Conservation (phyloP, 768 basidiomycete species). For the Kwoniella sp. region DNA sequence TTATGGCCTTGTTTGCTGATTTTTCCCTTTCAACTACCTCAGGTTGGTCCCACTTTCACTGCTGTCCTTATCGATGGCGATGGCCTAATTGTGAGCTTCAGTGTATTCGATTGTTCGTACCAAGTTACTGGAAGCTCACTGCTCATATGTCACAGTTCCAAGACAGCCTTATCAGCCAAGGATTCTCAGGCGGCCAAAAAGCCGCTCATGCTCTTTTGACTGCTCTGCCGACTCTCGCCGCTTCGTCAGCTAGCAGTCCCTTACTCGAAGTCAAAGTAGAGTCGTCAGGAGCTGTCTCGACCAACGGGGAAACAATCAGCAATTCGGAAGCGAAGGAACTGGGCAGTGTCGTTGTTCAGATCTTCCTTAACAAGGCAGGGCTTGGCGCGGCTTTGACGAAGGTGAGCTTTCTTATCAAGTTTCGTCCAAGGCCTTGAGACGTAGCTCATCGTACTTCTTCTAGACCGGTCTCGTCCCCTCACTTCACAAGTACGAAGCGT, state of each 20-base stretch:
- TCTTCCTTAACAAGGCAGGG: slow-evolving; percentile 47
- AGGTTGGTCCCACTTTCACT: slow-evolving; percentile 24
- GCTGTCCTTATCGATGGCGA: slow-evolving; percentile 47
- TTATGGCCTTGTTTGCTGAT: not conserved
- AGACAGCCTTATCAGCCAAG: slow-evolving; percentile 29
- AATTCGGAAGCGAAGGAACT: not conserved
- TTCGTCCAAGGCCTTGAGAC: not conserved
- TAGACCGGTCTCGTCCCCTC: slow-evolving; percentile 36
- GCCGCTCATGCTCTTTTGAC: slow-evolving; percentile 46
- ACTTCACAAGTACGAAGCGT: slow-evolving; percentile 34
- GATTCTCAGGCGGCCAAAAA: slow-evolving; percentile 41
- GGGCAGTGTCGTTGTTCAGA: slow-evolving; percentile 37
- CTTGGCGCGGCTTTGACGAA: slow-evolving; percentile 39
- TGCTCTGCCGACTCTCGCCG: slow-evolving; percentile 28
- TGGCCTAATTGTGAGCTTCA: slow-evolving; percentile 45
- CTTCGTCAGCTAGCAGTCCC: slow-evolving; percentile 2
- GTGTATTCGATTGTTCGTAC: too few species aligned
- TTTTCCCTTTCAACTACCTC: not conserved
- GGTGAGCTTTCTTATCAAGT: slow-evolving; percentile 19
- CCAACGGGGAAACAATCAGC: not conserved
- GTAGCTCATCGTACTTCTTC: not conserved
- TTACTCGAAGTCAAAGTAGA: slow-evolving; percentile 24
- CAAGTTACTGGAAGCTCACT: too few species aligned
- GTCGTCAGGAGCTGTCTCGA: not conserved
- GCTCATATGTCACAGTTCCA: slow-evolving; percentile 49